These are phyloP conservation scores for Chlorella vulgaris DNA, from an alignment of 139 green algal species.

Conservation along the genomic window DNA sequence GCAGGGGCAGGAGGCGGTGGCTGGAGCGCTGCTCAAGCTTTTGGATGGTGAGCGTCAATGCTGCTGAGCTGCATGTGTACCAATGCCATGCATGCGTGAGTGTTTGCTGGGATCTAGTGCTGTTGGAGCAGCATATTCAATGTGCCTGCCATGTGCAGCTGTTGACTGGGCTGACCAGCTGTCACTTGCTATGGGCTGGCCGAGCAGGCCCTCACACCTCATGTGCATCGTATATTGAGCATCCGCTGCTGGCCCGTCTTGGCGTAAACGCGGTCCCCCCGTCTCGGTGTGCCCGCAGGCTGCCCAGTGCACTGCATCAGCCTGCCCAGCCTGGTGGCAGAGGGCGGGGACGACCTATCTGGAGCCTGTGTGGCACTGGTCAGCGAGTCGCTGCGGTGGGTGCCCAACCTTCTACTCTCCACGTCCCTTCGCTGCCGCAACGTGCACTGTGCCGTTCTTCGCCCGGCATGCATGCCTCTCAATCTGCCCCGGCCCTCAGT, in stretches of 20 bases:
- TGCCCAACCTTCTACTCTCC: no score
- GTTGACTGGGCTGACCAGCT: no score
- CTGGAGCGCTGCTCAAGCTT: slow-evolving; percentile 44
- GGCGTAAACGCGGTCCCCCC: no score
- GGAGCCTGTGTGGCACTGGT: slow-evolving; percentile 26
- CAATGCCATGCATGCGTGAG: neutral
- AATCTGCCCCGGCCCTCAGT: no score
- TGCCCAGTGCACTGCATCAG: slow-evolving; percentile 46
- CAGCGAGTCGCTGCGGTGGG: neutral
- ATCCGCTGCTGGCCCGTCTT: neutral
- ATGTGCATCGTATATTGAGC: no score
- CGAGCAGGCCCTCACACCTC: no score
- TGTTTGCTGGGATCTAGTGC: neutral
- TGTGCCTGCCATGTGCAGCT: no score
- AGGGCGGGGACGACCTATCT: slow-evolving; percentile 33
- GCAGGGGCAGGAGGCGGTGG: slow-evolving; percentile 39
- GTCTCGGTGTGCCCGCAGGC: slow-evolving; percentile 8
- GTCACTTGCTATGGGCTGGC: no score
- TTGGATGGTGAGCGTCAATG: slow-evolving; percentile 27
- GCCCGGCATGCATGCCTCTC: no score
- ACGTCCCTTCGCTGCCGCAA: no score
- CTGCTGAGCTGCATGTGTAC: neutral
- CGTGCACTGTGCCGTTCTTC: no score
- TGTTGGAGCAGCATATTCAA: no score
- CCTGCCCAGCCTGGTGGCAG: slow-evolving; percentile 42